A percentile compares a stretch with the other conserved stretches of the same genome.
These are phyloP conservation scores for Coelastrella sp. DNA, from an alignment of 139 green algal species.

Conservation along the genomic window DNA sequence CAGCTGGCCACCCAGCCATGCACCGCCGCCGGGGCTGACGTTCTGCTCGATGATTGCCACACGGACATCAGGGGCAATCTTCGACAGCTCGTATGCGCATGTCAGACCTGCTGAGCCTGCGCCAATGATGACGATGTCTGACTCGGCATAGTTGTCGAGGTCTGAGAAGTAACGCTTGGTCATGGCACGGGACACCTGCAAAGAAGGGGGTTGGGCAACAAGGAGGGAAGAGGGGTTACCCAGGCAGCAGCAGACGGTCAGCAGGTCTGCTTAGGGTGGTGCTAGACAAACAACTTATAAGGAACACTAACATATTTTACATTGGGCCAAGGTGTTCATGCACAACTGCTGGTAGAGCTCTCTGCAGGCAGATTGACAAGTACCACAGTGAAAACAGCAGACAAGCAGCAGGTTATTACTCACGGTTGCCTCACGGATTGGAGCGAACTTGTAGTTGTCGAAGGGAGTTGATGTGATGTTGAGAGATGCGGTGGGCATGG, in stretches of 20 bases:
- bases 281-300: too few species aligned
- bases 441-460: conserved; percentile 80
- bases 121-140: conserved; percentile 76
- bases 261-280: too few species aligned
- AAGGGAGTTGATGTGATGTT: conserved; percentile 62
- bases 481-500: neutral
- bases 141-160: conserved; percentile 89
- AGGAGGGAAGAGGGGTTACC: neutral
- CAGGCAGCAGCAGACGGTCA: neutral
- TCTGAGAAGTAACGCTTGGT: conserved; percentile 95
- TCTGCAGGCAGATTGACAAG: too few species aligned
- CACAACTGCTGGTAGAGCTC: too few species aligned
- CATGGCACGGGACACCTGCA: conserved; percentile 89
- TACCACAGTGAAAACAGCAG: too few species aligned
- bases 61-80: conserved; percentile 91
- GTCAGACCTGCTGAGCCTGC: conserved; percentile 87
- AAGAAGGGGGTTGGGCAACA: neutral
- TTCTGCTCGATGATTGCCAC: conserved; percentile 94
- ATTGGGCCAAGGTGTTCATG: too few species aligned
- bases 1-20: conserved; percentile 98
- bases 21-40: conserved; percentile 84
- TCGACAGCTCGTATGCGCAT: conserved; percentile 96
- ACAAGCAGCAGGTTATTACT: neutral
- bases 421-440: conserved; percentile 83
- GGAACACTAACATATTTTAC: too few species aligned